phyloP scores from a whole-genome alignment of 805 yeast species.

The Maudiozyma saulgeensis region DNA sequence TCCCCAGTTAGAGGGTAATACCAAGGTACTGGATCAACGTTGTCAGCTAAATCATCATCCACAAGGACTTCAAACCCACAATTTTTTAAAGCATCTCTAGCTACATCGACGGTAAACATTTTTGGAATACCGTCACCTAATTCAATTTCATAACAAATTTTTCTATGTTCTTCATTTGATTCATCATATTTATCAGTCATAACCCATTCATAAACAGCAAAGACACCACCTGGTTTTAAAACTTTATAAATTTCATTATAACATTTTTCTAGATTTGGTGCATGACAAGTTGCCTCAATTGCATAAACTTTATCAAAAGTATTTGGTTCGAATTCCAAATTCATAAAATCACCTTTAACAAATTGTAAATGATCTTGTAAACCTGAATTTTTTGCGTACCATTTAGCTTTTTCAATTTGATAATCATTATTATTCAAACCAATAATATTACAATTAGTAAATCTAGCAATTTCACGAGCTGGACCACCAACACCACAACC shows the following conservation, averaged over 20 bases:
- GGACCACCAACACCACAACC: conserved; percentile 99
- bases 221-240: conserved; percentile 93
- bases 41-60: conserved; percentile 75
- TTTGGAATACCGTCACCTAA: conserved; percentile 98
- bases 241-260: conserved; percentile 90
- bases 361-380: conserved; percentile 68
- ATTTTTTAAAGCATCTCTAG: conserved; percentile 70
- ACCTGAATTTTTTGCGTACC: conserved; percentile 58
- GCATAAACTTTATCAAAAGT: conserved; percentile 95
- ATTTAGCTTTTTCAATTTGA: conserved; percentile 84
- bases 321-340: conserved; percentile 88
- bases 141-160: conserved; percentile 93
- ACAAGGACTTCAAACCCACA: conserved; percentile 81
- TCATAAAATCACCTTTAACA: conserved; percentile 98
- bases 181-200: conserved; percentile 93
- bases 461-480: conserved; percentile 89
- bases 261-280: conserved; percentile 93
- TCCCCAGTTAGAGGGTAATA: conserved; percentile 95
- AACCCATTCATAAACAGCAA: conserved; percentile 99
- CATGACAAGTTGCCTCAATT: conserved; percentile 97
- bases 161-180: conserved; percentile 77
- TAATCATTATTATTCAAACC: conserved; percentile 97
- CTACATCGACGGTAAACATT: conserved; percentile 81
- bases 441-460: conserved; percentile 76
- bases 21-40: conserved; percentile 86